These are phyloP conservation scores for Taphrina flavorubra DNA, from an alignment of 1,139 yeast genomes.

Conservation along the genomic window DNA sequence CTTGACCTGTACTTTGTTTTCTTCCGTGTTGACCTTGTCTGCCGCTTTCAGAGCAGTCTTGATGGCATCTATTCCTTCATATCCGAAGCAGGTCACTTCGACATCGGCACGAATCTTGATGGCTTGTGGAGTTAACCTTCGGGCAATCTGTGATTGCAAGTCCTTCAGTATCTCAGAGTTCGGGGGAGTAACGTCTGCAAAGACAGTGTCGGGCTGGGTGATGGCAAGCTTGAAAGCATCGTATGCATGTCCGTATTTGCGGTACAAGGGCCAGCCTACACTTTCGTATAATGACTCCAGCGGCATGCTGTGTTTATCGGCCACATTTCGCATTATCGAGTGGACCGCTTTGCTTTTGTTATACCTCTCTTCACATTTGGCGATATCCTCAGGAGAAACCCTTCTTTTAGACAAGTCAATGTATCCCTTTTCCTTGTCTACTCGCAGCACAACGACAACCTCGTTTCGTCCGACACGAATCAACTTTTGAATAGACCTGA, in stretches of 20 bases:
- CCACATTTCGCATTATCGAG: constrained; percentile 95
- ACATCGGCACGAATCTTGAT: constrained; percentile 97
- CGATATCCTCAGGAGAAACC: constrained; percentile 96
- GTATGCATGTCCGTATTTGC: constrained; percentile 94
- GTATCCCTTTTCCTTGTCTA: constrained; percentile 96
- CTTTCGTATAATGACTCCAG: constrained; percentile 84
- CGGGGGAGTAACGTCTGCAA: constrained; percentile 79
- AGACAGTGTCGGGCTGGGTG: constrained; percentile 72
- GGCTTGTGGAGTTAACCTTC: constrained; percentile 97
- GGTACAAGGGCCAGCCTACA: constrained; percentile 96
- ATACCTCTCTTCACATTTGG: constrained; percentile 96
- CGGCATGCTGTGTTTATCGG: constrained; percentile 90
- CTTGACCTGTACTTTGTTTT: constrained; percentile 83
- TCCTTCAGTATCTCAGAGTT: constrained; percentile 53
- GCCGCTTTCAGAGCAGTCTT: constrained; percentile 87
- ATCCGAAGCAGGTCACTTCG: constrained; percentile 94
- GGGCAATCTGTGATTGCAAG: constrained; percentile 60
- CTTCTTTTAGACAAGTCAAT: constrained; percentile 97
- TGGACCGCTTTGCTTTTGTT: constrained; percentile 97
- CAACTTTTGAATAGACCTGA: constrained; percentile 94
- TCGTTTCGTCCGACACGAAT: constrained; percentile 98
- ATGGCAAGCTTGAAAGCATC: constrained; percentile 97
- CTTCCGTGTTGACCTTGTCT: constrained; percentile 50
- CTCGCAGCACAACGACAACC: constrained; percentile 98
- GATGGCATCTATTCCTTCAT: constrained; percentile 98